These are phyloP conservation scores for Clathrospora elynae DNA, from an alignment of 2,329 filamentous ascomycete genomes.

Conservation along the genomic window DNA sequence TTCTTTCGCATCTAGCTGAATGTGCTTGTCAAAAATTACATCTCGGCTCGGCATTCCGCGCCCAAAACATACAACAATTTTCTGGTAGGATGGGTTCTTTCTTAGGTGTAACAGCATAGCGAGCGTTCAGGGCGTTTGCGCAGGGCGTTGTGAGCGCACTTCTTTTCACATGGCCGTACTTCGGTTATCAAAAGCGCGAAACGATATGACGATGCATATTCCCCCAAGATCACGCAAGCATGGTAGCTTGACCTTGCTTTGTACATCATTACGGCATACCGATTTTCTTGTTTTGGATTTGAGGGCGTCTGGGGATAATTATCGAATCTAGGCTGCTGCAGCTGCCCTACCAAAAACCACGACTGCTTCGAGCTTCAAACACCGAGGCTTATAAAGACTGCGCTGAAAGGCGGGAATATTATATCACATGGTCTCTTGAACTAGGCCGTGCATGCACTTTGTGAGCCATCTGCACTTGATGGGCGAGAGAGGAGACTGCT, in stretches of 20 bases:
- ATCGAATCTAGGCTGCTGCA: conserved; percentile 2
- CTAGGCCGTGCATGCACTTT: conserved; percentile 1
- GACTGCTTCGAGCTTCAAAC: conserved; percentile 1
- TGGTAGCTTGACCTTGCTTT: conserved; percentile 21
- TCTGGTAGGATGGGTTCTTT: conserved; percentile 24
- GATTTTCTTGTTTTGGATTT: conserved; percentile 12
- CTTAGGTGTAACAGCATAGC: conserved; percentile 44
- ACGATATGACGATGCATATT: conserved; percentile 39
- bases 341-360: not conserved
- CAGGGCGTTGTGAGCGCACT: conserved; percentile 29
- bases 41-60: conserved; percentile 12
- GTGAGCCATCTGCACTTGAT: conserved; percentile 2
- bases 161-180: conserved; percentile 18
- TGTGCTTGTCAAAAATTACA: conserved; percentile 10
- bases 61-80: conserved; percentile 18
- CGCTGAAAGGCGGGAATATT: conserved; percentile 18
- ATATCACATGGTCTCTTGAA: conserved; percentile 8
- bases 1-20: conserved; percentile 4
- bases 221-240: conserved; percentile 34
- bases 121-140: conserved; percentile 42
- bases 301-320: conserved; percentile 9
- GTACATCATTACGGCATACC: conserved; percentile 27
- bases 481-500: no score
- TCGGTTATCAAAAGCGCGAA: conserved; percentile 37
- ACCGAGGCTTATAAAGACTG: conserved; percentile 13